Evolutionary conservation across 192 early-diverging fungal genomes (phyloP).

Genomic region (Linnemannia elongata): DNA sequence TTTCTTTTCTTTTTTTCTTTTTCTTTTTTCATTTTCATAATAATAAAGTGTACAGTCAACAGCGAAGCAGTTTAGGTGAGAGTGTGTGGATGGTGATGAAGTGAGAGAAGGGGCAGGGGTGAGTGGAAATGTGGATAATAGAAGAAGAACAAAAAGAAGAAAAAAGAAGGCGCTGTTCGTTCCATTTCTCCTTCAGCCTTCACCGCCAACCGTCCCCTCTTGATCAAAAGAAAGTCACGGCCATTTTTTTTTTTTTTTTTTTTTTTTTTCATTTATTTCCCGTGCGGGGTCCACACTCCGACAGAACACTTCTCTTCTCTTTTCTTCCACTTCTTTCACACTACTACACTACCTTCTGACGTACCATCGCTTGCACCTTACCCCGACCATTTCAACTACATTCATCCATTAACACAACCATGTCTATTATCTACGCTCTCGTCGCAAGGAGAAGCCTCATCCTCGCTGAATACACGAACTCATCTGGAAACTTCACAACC

Average conservation of each 20-base stretch:
- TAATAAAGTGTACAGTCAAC: conserved; percentile 5
- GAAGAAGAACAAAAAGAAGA: background rate
- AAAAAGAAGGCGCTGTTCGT: background rate
- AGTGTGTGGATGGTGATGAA: too few species aligned
- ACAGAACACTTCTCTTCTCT: background rate
- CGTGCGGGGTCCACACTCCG: too few species aligned
- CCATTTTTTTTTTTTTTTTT: background rate
- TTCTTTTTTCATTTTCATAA: background rate
- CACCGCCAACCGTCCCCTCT: too few species aligned
- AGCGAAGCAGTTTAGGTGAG: background rate
- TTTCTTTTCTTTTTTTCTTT: background rate
- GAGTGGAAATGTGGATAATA: background rate
- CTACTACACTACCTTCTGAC: background rate
- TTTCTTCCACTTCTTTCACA: background rate
- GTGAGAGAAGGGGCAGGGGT: background rate
- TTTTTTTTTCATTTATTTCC: background rate
- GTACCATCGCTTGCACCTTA: background rate
- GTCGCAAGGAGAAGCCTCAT: conserved; percentile 82
- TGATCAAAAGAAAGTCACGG: background rate
- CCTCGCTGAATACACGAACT: conserved; percentile 86
- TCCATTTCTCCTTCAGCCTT: too few species aligned
- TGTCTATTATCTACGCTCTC: conserved; percentile 87
- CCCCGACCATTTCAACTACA: background rate
- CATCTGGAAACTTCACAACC: conserved; percentile 85
- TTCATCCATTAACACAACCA: conserved; percentile 30